Percentiles rank a stretch among this genome's conserved stretches.
These are phyloP conservation scores for Chlamydomonas schloesseri DNA, from an alignment of 139 green algal genomes.

Conservation along the genomic window DNA sequence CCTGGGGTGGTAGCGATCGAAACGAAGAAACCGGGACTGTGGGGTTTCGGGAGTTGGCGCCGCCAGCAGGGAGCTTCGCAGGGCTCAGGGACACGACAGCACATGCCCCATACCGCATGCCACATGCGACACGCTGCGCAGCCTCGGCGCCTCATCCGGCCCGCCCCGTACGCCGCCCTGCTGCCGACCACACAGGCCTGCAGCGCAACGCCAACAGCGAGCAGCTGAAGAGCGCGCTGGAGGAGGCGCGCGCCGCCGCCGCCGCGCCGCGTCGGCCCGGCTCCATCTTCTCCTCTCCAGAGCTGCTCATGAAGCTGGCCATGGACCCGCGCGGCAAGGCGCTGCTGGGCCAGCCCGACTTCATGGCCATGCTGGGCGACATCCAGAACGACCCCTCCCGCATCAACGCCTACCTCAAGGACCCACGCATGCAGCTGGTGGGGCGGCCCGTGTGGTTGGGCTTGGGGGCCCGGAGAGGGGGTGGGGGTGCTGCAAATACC, in stretches of 20 bases:
- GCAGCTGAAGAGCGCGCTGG: slow-evolving; percentile 73
- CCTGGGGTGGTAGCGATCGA: too few species aligned
- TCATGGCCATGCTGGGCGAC: slow-evolving; percentile 87
- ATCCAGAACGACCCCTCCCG: slow-evolving; percentile 81
- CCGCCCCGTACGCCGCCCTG: too few species aligned
- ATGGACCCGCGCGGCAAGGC: slow-evolving; percentile 83
- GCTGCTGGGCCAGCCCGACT: slow-evolving; percentile 91
- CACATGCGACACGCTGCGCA: too few species aligned
- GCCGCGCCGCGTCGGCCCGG: background rate
- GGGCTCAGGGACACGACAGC: too few species aligned
- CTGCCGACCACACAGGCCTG: slow-evolving; percentile 68
- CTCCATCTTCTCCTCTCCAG: slow-evolving; percentile 56
- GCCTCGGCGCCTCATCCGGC: too few species aligned
- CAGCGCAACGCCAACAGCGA: slow-evolving; percentile 83
- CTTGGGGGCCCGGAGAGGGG: too few species aligned
- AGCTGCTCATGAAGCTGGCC: slow-evolving; percentile 88
- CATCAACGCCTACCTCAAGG: slow-evolving; percentile 77
- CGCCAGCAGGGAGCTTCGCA: too few species aligned
- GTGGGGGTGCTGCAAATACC: too few species aligned
- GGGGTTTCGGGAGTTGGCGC: too few species aligned
- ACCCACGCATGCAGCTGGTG: slow-evolving; percentile 82
- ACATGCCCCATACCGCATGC: too few species aligned
- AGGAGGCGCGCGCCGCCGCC: slow-evolving; percentile 64
- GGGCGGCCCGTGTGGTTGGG: slow-evolving; percentile 50
- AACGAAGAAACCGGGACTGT: too few species aligned